These are phyloP conservation scores for Pontederia paniculata DNA, from an alignment of 176 grass and related monocot genomes.

Conservation along the genomic window DNA sequence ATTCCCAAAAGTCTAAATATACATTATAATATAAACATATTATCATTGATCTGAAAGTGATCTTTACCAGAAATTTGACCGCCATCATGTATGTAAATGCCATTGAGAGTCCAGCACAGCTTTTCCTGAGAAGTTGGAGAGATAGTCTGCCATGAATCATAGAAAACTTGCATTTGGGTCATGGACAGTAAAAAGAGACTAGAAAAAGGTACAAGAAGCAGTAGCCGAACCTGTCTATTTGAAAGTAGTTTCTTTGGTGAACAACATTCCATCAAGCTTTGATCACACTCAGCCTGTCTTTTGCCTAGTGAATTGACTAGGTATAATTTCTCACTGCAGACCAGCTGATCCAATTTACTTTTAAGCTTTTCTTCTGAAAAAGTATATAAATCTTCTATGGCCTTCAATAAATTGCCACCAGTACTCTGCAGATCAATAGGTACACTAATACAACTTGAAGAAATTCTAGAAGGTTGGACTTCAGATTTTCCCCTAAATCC, in stretches of 20 bases:
- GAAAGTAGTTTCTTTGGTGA: slow-evolving; percentile 29
- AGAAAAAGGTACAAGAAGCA: not conserved
- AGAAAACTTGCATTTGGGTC: slow-evolving; percentile 3
- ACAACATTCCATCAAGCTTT: slow-evolving; percentile 11
- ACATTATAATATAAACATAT: not conserved
- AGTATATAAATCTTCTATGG: not conserved
- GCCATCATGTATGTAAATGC: slow-evolving; percentile 17
- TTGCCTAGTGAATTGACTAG: slow-evolving; percentile 1
- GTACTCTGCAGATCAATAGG: not conserved
- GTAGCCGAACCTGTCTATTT: slow-evolving; percentile 26
- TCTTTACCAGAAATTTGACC: slow-evolving; percentile 22
- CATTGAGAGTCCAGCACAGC: slow-evolving; percentile 26
- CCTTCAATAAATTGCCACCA: not conserved
- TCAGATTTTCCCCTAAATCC: not conserved
- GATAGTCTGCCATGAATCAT: slow-evolving; percentile 25
- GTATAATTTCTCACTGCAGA: slow-evolving; percentile 1
- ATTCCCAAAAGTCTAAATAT: slow-evolving; percentile 7
- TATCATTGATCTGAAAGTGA: not conserved
- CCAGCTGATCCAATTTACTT: slow-evolving; percentile 5
- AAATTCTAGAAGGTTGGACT: not conserved
- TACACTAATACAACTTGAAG: not conserved
- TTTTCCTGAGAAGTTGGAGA: slow-evolving; percentile 49
- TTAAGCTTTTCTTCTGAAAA: not conserved
- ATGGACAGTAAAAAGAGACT: not conserved
- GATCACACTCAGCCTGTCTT: slow-evolving; percentile 5